Base-by-base conservation (phyloP, 1,284 basidiomycete genomes). In the Rhodotorula sp. region DNA sequence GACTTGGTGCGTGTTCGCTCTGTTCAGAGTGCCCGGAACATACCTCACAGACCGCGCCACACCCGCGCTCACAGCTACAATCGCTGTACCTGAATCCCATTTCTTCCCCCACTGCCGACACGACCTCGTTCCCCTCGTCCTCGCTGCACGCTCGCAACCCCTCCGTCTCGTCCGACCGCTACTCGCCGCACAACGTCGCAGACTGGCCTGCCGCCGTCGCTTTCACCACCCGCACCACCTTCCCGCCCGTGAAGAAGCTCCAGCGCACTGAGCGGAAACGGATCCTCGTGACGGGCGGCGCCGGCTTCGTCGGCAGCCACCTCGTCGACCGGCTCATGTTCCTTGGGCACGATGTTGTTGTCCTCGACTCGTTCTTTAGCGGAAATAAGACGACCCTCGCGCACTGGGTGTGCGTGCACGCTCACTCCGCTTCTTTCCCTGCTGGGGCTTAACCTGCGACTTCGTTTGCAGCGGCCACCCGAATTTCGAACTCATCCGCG, bases 321-420 rank as follows among this genome's bases (percentile, higher is more conserved):
- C 88, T 99, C 10, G 82, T 83, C 48, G 96, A 99, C 84, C 89
- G 96, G 66, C 87, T 98, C 72, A 96, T 99, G 93, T 87, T 97
- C 76, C 88, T 97, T 76, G 96, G 96, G 32, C 96, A 98, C 82
- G 95, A 98, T 82, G 94, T 98, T 10, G 74, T 77, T 65, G 96
- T 98, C 69, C 84, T 98, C 66, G 96, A 98, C 85, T 97, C 97
- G 84, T 98, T 98, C 82, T 98, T 98, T 85, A 97, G 95, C 34
- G 96, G 96, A 32, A 92, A 91, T 66, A 95, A 95, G 83, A 94
- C 92, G 46, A 95, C 94, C 63, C 89, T 97, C 6, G 75, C 79
- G 15, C 81, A 82, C 53, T 83, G 82, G 82, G 76, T 78, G 77
- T 78, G 17, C 64, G 50, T 51, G 22, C 22, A 0, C 1, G 9